A percentile compares a stretch with the other conserved stretches of the same genome.
Conservation (phyloP, 306 rosid species). For the Quercus engelmannii region DNA sequence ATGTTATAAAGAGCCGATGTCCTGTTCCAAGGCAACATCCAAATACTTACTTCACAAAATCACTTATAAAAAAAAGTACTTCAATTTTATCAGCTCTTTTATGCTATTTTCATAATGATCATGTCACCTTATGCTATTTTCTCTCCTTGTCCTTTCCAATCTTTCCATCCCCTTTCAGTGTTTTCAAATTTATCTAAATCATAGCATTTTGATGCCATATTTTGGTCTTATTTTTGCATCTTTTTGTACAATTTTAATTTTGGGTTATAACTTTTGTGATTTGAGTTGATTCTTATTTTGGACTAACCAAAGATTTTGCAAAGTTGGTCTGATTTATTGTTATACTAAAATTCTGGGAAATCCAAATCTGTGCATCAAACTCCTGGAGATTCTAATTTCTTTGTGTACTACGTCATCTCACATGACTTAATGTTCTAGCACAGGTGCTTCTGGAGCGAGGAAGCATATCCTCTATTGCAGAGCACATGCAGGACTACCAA, state of each 20-base stretch:
- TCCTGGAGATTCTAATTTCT: neutral
- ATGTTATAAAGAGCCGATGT: neutral
- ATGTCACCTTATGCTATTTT: neutral
- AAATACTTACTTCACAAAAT: too few relatives aligned
- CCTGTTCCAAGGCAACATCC: neutral
- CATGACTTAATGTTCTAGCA: constrained; percentile 9
- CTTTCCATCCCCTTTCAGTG: neutral
- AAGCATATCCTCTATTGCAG: constrained; percentile 37
- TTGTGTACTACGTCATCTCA: constrained; percentile 4
- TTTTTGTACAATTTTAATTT: neutral
- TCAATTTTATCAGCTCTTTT: neutral
- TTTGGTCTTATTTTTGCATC: neutral
- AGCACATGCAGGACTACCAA: constrained; percentile 77
- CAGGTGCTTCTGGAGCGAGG: constrained; percentile 73
- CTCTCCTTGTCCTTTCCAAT: neutral
- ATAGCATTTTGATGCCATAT: neutral
- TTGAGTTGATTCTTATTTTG: neutral
- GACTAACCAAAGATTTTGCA: neutral
- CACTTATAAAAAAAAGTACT: neutral
- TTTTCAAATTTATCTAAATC: neutral
- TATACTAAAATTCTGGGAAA: neutral
- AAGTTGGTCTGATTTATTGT: neutral
- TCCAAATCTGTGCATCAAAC: neutral
- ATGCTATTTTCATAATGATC: neutral
- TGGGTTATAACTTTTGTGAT: neutral